Evolutionary conservation across 78 protist species (phyloP).

Genomic region (Tieghemostelium lacteum): DNA sequence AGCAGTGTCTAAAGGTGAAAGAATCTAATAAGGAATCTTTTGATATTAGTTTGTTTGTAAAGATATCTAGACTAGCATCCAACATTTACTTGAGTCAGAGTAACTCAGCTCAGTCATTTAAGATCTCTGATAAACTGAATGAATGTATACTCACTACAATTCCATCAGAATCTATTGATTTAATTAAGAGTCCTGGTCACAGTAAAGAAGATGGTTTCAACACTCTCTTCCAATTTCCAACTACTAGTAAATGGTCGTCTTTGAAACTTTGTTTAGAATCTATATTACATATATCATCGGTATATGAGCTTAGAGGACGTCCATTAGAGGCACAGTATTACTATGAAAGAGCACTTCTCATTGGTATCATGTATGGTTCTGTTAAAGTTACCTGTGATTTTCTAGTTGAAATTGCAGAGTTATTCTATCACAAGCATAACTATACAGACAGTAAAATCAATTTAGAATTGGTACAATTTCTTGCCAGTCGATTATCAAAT

Average conservation of each 20-base stretch:
- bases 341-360: constrained; percentile 56
- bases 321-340: constrained; percentile 67
- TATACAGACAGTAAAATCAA: constrained; percentile 38
- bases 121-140: constrained; percentile 25
- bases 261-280: constrained; percentile 40
- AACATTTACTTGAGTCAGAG: constrained; percentile 16
- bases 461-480: constrained; percentile 31
- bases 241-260: constrained; percentile 46
- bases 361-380: constrained; percentile 70
- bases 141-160: constrained; percentile 24
- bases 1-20: not conserved
- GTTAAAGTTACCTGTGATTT: constrained; percentile 65
- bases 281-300: constrained; percentile 42
- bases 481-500: not conserved
- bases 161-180: constrained; percentile 45
- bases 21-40: not conserved
- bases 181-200: not conserved
- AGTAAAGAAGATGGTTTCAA: not conserved
- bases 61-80: constrained; percentile 21
- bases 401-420: constrained; percentile 58
- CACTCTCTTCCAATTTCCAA: not conserved
- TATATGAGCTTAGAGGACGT: constrained; percentile 71
- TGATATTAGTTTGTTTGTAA: constrained; percentile 22
- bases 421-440: constrained; percentile 47
- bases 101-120: constrained; percentile 51